phyloP scores from a whole-genome alignment of 352 stramenopile species.

The Pythium oligandrum region DNA sequence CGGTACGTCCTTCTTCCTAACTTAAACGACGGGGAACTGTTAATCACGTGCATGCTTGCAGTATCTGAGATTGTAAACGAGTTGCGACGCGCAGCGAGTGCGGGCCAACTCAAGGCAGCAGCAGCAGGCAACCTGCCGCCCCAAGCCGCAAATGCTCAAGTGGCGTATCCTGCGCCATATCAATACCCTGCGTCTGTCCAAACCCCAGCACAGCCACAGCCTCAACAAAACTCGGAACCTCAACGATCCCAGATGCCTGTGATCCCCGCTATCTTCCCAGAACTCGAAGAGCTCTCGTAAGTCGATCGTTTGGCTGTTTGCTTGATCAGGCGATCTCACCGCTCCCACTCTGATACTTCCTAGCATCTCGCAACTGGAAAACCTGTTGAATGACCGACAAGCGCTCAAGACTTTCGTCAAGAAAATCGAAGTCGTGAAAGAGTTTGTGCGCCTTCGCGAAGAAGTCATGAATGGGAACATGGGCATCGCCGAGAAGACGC shows the following conservation, averaged over 20 bases:
- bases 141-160: slow-evolving; percentile 1
- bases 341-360: slow-evolving; percentile 9
- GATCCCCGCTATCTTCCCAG: slow-evolving; percentile 66
- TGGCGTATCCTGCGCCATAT: slow-evolving; percentile 8
- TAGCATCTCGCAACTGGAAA: slow-evolving; percentile 57
- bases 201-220: slow-evolving; percentile 26
- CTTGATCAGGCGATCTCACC: neutral
- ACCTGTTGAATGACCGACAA: slow-evolving; percentile 49
- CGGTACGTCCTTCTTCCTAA: slow-evolving; percentile 13
- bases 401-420: slow-evolving; percentile 60
- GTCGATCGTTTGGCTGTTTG: slow-evolving; percentile 7
- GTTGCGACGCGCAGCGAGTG: slow-evolving; percentile 28
- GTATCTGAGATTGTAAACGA: slow-evolving; percentile 69
- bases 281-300: slow-evolving; percentile 78
- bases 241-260: slow-evolving; percentile 69
- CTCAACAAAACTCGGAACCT: slow-evolving; percentile 30
- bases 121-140: slow-evolving; percentile 1
- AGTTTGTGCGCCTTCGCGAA: slow-evolving; percentile 68
- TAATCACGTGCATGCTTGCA: slow-evolving; percentile 1
- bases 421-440: slow-evolving; percentile 50
- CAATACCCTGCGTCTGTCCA: slow-evolving; percentile 23
- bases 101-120: slow-evolving; percentile 7
- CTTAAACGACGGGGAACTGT: neutral
- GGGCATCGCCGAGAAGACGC: slow-evolving; percentile 61
- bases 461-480: slow-evolving; percentile 80